These are phyloP conservation scores for Sporobolomyces roseus DNA, from an alignment of 768 basidiomycete genomes.

Conservation along the genomic window DNA sequence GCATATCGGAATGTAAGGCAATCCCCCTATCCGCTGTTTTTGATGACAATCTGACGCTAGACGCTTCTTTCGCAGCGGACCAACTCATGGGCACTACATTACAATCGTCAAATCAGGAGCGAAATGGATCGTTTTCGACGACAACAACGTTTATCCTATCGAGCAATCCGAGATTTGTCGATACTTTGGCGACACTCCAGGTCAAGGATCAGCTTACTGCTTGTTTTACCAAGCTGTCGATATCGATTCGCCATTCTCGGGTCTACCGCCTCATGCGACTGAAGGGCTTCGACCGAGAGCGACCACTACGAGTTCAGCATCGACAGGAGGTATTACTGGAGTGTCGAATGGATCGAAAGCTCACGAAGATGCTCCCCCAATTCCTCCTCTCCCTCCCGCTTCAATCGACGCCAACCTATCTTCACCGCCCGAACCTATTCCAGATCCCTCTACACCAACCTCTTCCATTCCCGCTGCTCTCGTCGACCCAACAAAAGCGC, in stretches of 20 bases:
- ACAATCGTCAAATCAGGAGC: conserved; percentile 80
- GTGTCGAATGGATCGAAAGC: background rate
- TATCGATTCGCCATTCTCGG: conserved; percentile 26
- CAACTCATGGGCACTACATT: conserved; percentile 98
- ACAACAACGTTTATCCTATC: conserved; percentile 83
- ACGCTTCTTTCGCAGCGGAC: conserved; percentile 60
- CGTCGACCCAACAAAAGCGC: conserved; percentile 14
- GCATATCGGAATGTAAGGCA: conserved; percentile 97
- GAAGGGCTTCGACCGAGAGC: conserved; percentile 23
- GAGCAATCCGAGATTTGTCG: conserved; percentile 83
- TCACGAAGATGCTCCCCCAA: conserved; percentile 13
- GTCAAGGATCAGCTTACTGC: conserved; percentile 86
- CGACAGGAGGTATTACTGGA: conserved; percentile 8
- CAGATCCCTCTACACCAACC: background rate
- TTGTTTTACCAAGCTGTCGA: conserved; percentile 94
- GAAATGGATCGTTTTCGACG: conserved; percentile 89
- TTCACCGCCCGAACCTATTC: background rate
- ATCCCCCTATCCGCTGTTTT: conserved; percentile 42
- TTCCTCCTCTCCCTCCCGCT: conserved; percentile 27
- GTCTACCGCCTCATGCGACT: conserved; percentile 4
- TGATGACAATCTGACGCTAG: background rate
- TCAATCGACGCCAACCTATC: background rate
- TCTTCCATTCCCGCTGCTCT: background rate
- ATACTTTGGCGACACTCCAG: conserved; percentile 78
- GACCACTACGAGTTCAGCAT: conserved; percentile 19